A percentile compares a stretch with the other conserved stretches of the same genome.
Conservation (phyloP, 352 stramenopile species). For the Phytophthora pisi region DNA sequence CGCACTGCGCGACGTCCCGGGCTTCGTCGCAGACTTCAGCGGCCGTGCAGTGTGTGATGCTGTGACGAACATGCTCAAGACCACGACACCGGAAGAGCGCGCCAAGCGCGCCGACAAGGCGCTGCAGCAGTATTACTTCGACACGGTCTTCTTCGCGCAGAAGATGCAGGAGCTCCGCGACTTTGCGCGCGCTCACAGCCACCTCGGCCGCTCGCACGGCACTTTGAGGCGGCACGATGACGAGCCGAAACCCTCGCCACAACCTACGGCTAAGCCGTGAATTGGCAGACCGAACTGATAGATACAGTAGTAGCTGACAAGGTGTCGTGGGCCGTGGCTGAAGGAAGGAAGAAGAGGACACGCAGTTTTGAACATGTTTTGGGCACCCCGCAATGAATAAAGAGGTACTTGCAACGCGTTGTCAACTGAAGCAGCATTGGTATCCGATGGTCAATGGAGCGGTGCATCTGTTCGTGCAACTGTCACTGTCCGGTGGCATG, state of each 20-base stretch:
- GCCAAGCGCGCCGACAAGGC: conserved; percentile 37
- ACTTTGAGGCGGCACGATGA: conserved; percentile 28
- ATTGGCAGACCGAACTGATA: not conserved
- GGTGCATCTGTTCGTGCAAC: not conserved
- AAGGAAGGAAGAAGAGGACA: not conserved
- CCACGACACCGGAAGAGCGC: conserved; percentile 41
- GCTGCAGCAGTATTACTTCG: conserved; percentile 63
- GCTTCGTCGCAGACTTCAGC: conserved; percentile 49
- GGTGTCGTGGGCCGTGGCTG: not conserved
- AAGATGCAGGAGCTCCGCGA: conserved; percentile 58
- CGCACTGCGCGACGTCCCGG: conserved; percentile 39
- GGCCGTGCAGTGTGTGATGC: conserved; percentile 46
- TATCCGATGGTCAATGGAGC: not conserved
- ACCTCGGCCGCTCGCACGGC: conserved; percentile 22
- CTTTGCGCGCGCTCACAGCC: conserved; percentile 36
- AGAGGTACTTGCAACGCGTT: not conserved
- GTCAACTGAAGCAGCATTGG: not conserved
- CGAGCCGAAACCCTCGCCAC: not conserved
- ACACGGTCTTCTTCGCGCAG: conserved; percentile 67
- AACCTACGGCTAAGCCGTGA: conserved; percentile 1
- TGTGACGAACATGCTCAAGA: conserved; percentile 42
- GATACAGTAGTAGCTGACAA: conserved; percentile 1
- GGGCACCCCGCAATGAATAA: not conserved
- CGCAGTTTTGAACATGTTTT: not conserved
- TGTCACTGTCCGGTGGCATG: not conserved